These are phyloP conservation scores for Lanmaoa rubissima DNA, from an alignment of 768 basidiomycete species.

Conservation along the genomic window DNA sequence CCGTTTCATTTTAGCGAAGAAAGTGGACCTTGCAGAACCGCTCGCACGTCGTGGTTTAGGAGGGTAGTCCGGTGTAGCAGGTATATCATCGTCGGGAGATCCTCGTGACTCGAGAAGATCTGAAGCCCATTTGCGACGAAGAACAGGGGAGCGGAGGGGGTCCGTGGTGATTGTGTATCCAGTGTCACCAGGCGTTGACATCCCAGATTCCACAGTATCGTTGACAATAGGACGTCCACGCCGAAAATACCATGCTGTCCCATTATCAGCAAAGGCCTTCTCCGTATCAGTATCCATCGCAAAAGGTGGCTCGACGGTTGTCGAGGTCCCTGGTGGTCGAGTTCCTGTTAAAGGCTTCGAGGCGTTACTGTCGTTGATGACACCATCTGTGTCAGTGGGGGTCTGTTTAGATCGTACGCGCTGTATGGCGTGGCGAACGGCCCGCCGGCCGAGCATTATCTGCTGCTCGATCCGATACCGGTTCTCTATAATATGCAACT, in stretches of 20 bases:
- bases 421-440: constrained; percentile 57
- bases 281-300: constrained; percentile 82
- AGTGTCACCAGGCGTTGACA: constrained; percentile 31
- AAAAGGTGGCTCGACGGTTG: constrained; percentile 52
- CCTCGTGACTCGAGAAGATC: constrained; percentile 38
- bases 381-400: constrained; percentile 23
- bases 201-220: constrained; percentile 31
- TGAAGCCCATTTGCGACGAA: constrained; percentile 50
- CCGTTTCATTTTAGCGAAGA: constrained; percentile 43
- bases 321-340: constrained; percentile 15
- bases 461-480: constrained; percentile 82
- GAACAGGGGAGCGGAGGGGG: constrained; percentile 39
- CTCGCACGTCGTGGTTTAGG: constrained; percentile 7
- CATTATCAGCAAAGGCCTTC: constrained; percentile 54
- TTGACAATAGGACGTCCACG: constrained; percentile 39
- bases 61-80: constrained; percentile 6
- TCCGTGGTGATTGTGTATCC: constrained; percentile 32
- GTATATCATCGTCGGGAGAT: constrained; percentile 16
- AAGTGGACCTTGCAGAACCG: constrained; percentile 27
- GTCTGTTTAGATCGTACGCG: constrained; percentile 26
- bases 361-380: constrained; percentile 21
- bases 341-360: constrained; percentile 27
- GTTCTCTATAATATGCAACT: constrained; percentile 95
- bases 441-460: constrained; percentile 75
- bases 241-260: constrained; percentile 54